Base-by-base conservation (phyloP, 1,139 yeast species). In the Blastobotrys petasosporus region DNA sequence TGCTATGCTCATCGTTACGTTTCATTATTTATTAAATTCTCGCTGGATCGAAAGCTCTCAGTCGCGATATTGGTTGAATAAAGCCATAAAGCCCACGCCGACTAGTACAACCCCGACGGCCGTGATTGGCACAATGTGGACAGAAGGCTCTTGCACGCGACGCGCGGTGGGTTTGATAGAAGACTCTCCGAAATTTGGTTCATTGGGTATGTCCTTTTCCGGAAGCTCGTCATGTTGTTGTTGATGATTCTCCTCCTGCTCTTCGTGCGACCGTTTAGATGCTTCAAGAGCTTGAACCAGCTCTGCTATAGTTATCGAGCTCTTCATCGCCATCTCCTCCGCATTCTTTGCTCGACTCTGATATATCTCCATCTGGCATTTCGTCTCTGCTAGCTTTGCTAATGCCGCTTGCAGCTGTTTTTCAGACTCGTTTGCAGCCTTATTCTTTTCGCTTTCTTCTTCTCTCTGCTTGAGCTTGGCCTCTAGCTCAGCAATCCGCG, bases 31-130 rank as follows among this genome's bases (percentile, higher is more conserved):
- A 20, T 20, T 20, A n/a, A n/a, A 20, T 20, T 20, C 25, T 20
- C 25, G 4, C 25, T n/a, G n/a, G n/a, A n/a, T n/a, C n/a, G n/a
- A n/a, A n/a, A n/a, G n/a, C 25, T 20, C 7, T 20, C 7, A 20
- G 7, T 20, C 25, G 25, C 25, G 25, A 31, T 54, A 39, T 16
- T 54, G 50, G 48, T 57, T 57, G 28, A 57, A 42, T n/a, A 54
- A n/a, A 25, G 57, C 41, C 60, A 58, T 54, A 39, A 57, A 44
- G 15, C 59, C 49, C 15, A 57, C 47, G 11, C 63, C 63, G 3
- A 57, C 36, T 10, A 57, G 46, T n/a, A 57, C 58, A 10, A 59
- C 61, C 6, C 61, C 61, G 10, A 57, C 40, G 5, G 63, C 62
- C 4, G 57, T 52, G 3, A 35, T 29, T 4, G 44, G 13, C 28